Conservation (phyloP, 225 moss, liverwort and hornwort species). For the Physcomitrellopsis africana region DNA sequence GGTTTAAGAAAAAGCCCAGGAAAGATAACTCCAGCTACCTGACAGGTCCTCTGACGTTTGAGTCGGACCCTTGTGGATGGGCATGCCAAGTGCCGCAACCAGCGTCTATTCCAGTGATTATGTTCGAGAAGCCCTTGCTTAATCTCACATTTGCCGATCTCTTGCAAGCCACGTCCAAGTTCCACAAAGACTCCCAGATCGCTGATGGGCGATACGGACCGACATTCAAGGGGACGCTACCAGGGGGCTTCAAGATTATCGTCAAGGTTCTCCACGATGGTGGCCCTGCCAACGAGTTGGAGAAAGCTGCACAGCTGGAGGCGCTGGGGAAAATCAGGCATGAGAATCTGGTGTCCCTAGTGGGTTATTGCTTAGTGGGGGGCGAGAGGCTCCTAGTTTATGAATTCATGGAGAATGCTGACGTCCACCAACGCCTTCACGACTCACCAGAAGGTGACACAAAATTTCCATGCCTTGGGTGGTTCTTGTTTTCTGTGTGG, state of each 20-base stretch:
- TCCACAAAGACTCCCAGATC: conserved; percentile 71
- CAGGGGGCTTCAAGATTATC: conserved; percentile 65
- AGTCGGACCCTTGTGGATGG: conserved; percentile 71
- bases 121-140: conserved; percentile 94
- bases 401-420: conserved; percentile 79
- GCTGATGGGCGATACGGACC: conserved; percentile 82
- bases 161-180: conserved; percentile 63
- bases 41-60: conserved; percentile 62
- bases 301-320: conserved; percentile 65
- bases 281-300: conserved; percentile 51
- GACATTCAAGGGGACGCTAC: conserved; percentile 58
- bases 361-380: conserved; percentile 79
- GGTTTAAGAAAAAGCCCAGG: conserved; percentile 23
- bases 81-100: conserved; percentile 58
- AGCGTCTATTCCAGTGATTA: conserved; percentile 60
- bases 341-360: conserved; percentile 63
- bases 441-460: conserved; percentile 59
- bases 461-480: background rate
- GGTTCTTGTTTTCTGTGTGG: too few species aligned
- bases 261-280: conserved; percentile 78
- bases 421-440: conserved; percentile 68
- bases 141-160: conserved; percentile 76
- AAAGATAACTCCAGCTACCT: conserved; percentile 43
- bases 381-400: conserved; percentile 70
- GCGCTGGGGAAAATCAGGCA: conserved; percentile 67